Percentiles rank a stretch among this genome's conserved stretches.
These are phyloP conservation scores for Colletotrichum abscissum DNA, from an alignment of 2,329 filamentous ascomycete species.

Conservation along the genomic window DNA sequence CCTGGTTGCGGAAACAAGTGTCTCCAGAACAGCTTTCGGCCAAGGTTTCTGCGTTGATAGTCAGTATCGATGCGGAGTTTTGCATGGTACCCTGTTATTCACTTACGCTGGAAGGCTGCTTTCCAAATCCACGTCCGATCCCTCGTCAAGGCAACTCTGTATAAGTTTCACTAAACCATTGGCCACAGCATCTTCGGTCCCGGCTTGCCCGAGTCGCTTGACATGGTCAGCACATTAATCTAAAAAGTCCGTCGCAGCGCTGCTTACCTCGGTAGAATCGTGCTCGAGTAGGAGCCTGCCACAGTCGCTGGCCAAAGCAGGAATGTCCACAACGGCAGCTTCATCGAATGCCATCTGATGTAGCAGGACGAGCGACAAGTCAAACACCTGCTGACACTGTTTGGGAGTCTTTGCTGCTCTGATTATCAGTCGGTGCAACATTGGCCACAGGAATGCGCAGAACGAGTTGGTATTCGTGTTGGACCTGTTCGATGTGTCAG, in stretches of 20 bases:
- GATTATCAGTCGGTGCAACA: slow-evolving; percentile 50
- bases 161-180: slow-evolving; percentile 50
- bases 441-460: slow-evolving; percentile 60
- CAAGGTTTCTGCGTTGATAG: slow-evolving; percentile 40
- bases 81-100: neutral
- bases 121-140: slow-evolving; percentile 5
- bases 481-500: slow-evolving; percentile 36
- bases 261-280: slow-evolving; percentile 52
- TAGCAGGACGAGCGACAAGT: slow-evolving; percentile 53
- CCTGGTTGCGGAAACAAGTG: slow-evolving; percentile 73
- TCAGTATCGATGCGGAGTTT: neutral
- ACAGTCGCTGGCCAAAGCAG: slow-evolving; percentile 43
- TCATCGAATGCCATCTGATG: slow-evolving; percentile 42
- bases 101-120: slow-evolving; percentile 42
- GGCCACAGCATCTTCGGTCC: slow-evolving; percentile 45
- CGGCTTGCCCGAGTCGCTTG: slow-evolving; percentile 43
- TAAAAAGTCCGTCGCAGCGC: neutral
- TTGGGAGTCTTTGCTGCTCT: slow-evolving; percentile 45
- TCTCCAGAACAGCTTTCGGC: slow-evolving; percentile 65
- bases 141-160: slow-evolving; percentile 41
- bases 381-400: slow-evolving; percentile 59
- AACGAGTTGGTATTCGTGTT: slow-evolving; percentile 50
- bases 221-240: slow-evolving; percentile 29
- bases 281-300: slow-evolving; percentile 50
- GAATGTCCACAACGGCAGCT: slow-evolving; percentile 36